Base-by-base conservation (phyloP, 1,284 basidiomycete species). In the Moniliella sp. region DNA sequence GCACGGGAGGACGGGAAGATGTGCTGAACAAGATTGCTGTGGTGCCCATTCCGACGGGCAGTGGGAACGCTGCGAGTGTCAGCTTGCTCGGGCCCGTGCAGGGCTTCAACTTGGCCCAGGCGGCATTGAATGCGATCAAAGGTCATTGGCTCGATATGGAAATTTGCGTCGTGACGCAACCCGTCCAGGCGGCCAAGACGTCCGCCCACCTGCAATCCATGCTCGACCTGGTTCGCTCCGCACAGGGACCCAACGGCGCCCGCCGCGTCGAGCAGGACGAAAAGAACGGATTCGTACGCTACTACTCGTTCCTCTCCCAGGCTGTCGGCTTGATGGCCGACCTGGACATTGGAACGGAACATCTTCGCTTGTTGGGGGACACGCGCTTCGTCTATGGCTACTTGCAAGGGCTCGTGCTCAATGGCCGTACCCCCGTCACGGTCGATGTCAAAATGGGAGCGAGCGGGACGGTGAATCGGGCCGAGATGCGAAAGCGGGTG, bases 291-390 rank as follows among this genome's bases (percentile, higher is more conserved):
- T 57, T 40, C 23, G 39, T 44, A 10, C 58, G 62, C 8, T 68
- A 68, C n/a, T 71, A 82, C 49, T 80, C 79, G 5, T 93, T 84
- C 67, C 74, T 94, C 66, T 75, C 79, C 0, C 76, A 81, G 58
- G 73, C 79, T 0, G 61, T 84, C 12, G 88, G 88, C 0, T 67
- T 97, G 18, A 80, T 91, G 73, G 82, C 86, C 5, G 84, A 94
- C 48, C 49, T 86, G 16, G 64, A 63, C 33, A 36, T 62, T 11
- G 69, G 80, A 11, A 93, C 84, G 0, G 84, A 93, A 37, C 65
- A 78, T 48, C 61, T 86, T 28, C 72, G 88, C 2, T 91, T 81
- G 74, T 75, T 97, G 71, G 88, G 88, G n/a, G 78, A 83, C 55
- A 67, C 71, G 5, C 74, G 88, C 1, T 97, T 94, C 62, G 55